These are phyloP conservation scores for Metarhizium brunneum DNA, from an alignment of 2,329 filamentous ascomycete genomes.

Conservation along the genomic window DNA sequence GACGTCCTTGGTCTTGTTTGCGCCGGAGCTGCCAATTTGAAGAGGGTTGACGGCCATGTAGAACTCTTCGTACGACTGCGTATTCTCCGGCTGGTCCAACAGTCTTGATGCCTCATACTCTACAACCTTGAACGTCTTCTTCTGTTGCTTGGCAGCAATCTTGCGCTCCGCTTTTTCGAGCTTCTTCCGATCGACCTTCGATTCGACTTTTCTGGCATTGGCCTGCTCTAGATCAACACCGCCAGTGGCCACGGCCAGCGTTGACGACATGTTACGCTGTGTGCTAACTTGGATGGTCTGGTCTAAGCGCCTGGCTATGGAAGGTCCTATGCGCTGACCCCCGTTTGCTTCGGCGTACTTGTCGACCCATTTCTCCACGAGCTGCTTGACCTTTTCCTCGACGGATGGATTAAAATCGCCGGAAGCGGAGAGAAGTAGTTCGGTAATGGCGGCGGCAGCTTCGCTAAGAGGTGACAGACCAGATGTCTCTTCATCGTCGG, in stretches of 20 bases:
- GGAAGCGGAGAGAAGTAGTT: conserved; percentile 86
- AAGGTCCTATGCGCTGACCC: conserved; percentile 61
- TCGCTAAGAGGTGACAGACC: conserved; percentile 72
- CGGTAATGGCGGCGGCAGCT: conserved; percentile 75
- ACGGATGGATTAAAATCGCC: conserved; percentile 65
- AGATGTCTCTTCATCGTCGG: conserved; percentile 60
- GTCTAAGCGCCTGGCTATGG: conserved; percentile 75
- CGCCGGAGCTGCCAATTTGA: conserved; percentile 63
- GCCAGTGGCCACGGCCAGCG: conserved; percentile 74
- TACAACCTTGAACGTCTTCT: conserved; percentile 96
- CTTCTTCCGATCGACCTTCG: conserved; percentile 96
- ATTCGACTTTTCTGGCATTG: conserved; percentile 89
- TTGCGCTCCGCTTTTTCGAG: conserved; percentile 97
- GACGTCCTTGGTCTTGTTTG: conserved; percentile 95
- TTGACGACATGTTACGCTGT: conserved; percentile 93
- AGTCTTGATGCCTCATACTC: conserved; percentile 93
- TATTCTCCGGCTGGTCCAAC: conserved; percentile 70
- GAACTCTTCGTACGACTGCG: conserved; percentile 96
- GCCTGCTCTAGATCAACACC: conserved; percentile 90
- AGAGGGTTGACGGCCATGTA: conserved; percentile 99
- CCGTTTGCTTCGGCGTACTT: conserved; percentile 69
- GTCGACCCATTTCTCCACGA: conserved; percentile 85
- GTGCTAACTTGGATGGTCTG: conserved; percentile 92
- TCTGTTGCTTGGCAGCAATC: conserved; percentile 95
- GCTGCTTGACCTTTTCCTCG: conserved; percentile 67